Evolutionary conservation across 1,284 basidiomycete genomes (phyloP).

Genomic region (Moniliophthora roreri): DNA sequence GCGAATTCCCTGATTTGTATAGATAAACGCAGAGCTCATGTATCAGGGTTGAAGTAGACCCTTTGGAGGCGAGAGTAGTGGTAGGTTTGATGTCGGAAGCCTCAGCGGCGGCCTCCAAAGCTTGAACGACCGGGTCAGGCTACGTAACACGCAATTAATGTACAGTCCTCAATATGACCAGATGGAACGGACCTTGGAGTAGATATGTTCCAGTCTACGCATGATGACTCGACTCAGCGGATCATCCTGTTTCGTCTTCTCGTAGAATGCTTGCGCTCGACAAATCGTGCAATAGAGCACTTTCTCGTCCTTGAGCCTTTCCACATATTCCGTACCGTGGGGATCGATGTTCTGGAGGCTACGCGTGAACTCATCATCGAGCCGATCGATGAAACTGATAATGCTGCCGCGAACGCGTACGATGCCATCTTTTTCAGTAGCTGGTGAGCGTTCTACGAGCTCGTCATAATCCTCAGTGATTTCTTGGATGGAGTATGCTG

Average conservation of each 20-base stretch:
- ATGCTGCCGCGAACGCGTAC: constrained; percentile 89
- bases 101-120: constrained; percentile 75
- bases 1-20: constrained; percentile 89
- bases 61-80: constrained; percentile 54
- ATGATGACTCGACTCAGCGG: constrained; percentile 89
- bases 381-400: constrained; percentile 92
- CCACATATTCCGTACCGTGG: constrained; percentile 97
- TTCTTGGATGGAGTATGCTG: constrained; percentile 83
- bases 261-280: constrained; percentile 90
- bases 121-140: constrained; percentile 93
- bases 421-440: constrained; percentile 63
- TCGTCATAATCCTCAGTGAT: constrained; percentile 94
- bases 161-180: too few species aligned
- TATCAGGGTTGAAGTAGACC: constrained; percentile 73
- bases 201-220: constrained; percentile 96
- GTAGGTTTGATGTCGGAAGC: constrained; percentile 57
- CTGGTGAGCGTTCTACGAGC: constrained; percentile 80
- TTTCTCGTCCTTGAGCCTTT: constrained; percentile 94
- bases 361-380: constrained; percentile 99
- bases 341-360: constrained; percentile 98
- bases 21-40: constrained; percentile 90
- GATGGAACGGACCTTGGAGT: constrained; percentile 78
- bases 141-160: constrained; percentile 29
- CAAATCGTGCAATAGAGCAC: constrained; percentile 92
- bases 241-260: constrained; percentile 74